These are phyloP conservation scores for Aureobasidium musti DNA, from an alignment of 2,329 filamentous ascomycete species.

Conservation along the genomic window DNA sequence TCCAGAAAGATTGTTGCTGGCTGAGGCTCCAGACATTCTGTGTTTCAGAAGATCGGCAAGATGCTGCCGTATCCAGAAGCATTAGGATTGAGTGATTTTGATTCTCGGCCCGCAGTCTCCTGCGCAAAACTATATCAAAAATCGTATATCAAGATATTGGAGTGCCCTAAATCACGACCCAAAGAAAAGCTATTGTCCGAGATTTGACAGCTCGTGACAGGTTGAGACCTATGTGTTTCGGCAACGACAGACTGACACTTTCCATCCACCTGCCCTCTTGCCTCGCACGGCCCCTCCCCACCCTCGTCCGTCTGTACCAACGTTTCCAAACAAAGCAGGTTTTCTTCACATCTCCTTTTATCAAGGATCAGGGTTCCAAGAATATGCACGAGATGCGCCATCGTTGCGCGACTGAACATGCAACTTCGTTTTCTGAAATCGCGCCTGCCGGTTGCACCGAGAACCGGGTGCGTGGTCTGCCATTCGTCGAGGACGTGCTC, in stretches of 20 bases:
- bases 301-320: constrained; percentile 18
- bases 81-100: neutral
- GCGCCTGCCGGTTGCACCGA: neutral
- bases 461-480: constrained; percentile 14
- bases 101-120: neutral
- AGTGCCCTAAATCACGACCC: neutral
- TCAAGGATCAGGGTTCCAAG: neutral
- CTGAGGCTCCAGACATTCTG: neutral
- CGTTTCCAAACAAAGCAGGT: constrained; percentile 28
- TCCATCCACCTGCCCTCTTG: neutral
- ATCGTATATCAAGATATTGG: neutral
- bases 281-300: constrained; percentile 15
- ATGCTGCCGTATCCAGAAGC: neutral
- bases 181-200: neutral
- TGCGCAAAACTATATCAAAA: neutral
- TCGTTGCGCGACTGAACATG: constrained; percentile 22
- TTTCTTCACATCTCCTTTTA: neutral
- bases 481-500: constrained; percentile 9
- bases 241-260: constrained; percentile 4
- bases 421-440: neutral
- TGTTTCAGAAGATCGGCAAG: constrained; percentile 18
- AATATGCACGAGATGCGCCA: constrained; percentile 3
- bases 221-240: neutral
- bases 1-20: neutral
- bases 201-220: constrained; percentile 14